A percentile compares a stretch with the other conserved stretches of the same genome.
phyloP scores from a whole-genome alignment of 768 basidiomycete species.

The Kondoa malvinella region DNA sequence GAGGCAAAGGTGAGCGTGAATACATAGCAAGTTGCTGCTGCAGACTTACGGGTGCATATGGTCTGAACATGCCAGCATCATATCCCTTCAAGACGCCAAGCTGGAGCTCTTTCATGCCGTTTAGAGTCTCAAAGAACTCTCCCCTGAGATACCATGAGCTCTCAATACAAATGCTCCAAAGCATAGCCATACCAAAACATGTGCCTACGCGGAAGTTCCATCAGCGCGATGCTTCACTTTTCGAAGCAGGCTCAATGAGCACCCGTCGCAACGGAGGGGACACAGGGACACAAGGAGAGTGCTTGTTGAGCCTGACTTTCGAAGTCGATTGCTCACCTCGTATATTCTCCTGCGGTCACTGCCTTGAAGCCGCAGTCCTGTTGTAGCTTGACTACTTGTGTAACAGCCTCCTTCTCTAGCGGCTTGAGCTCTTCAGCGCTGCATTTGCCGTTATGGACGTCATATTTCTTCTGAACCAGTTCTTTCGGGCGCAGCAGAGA shows the following conservation, averaged over 20 bases:
- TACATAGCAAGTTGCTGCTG: not conserved
- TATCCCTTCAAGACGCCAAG: conserved; percentile 14
- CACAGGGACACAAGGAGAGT: too few species aligned
- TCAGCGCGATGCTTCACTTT: not conserved
- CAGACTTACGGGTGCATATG: conserved; percentile 15
- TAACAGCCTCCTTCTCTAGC: conserved; percentile 11
- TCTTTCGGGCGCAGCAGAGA: conserved; percentile 27
- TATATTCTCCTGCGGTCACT: conserved; percentile 16
- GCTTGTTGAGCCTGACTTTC: too few species aligned
- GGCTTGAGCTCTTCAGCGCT: conserved; percentile 20
- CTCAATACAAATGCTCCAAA: conserved; percentile 3
- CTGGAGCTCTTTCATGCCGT: conserved; percentile 16
- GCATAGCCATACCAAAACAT: too few species aligned
- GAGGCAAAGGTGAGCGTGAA: not conserved
- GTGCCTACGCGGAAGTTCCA: not conserved
- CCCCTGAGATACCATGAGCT: conserved; percentile 12
- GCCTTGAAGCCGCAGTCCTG: conserved; percentile 15
- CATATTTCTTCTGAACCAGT: conserved; percentile 31
- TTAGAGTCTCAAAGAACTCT: conserved; percentile 8
- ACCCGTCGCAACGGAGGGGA: too few species aligned
- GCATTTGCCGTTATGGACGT: conserved; percentile 9
- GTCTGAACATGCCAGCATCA: conserved; percentile 13
- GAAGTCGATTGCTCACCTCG: not conserved
- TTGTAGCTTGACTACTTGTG: conserved; percentile 17
- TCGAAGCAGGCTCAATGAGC: not conserved